A percentile compares a stretch with the other conserved stretches of the same genome.
These are phyloP conservation scores for Oropetium thomaeum DNA, from an alignment of 176 grass and related monocot species.

Conservation along the genomic window DNA sequence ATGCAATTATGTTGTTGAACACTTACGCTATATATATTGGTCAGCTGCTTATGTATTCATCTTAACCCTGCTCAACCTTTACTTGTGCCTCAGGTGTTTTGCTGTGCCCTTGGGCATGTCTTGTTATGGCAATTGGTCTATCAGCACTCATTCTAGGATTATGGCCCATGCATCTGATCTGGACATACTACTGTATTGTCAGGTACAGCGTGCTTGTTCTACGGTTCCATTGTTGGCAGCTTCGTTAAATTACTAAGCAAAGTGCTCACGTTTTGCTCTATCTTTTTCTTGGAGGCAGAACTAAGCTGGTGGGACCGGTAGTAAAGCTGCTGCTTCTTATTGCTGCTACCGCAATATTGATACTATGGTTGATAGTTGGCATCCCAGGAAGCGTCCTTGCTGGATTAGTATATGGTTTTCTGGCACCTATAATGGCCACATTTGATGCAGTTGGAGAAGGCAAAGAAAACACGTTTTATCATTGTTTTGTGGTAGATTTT, in stretches of 20 bases:
- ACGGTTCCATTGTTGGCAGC: background rate
- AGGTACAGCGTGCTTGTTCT: constrained; percentile 57
- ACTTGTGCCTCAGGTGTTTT: constrained; percentile 60
- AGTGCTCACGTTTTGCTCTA: constrained; percentile 31
- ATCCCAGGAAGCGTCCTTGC: constrained; percentile 65
- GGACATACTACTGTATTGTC: constrained; percentile 86
- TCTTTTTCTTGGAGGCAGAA: constrained; percentile 70
- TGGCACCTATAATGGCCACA: constrained; percentile 87
- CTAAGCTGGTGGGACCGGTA: constrained; percentile 80
- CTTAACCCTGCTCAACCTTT: background rate
- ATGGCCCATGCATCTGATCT: constrained; percentile 86
- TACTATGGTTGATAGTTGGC: constrained; percentile 66
- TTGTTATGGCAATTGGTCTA: constrained; percentile 85
- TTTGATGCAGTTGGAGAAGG: constrained; percentile 92
- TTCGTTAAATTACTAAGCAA: constrained; percentile 11
- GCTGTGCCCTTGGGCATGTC: constrained; percentile 71
- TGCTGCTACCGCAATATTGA: constrained; percentile 52
- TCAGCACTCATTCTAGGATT: constrained; percentile 87
- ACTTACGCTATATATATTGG: background rate
- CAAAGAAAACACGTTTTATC: constrained; percentile 67
- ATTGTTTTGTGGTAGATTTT: constrained; percentile 78
- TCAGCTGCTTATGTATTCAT: background rate
- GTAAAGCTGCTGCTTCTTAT: constrained; percentile 78
- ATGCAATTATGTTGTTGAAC: background rate
- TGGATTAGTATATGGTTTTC: constrained; percentile 80